Conservation (phyloP, 1,284 basidiomycete genomes). For the Cutaneotrichosporon spelunceum region DNA sequence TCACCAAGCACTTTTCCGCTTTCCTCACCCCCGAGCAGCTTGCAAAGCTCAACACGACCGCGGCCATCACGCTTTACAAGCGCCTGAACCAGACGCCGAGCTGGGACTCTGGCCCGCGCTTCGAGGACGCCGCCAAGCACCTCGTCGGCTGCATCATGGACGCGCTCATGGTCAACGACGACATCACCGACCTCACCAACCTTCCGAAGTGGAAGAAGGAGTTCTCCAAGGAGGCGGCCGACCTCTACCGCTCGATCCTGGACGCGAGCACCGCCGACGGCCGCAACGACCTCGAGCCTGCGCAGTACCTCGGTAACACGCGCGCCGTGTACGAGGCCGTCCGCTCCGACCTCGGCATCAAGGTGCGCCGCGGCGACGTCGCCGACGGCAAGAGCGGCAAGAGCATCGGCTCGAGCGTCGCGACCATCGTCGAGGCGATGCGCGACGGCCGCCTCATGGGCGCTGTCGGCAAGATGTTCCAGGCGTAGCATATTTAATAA, state of each 20-base stretch:
- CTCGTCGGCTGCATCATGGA: conserved; percentile 22
- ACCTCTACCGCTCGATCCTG: conserved; percentile 19
- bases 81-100: conserved; percentile 21
- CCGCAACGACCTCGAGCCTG: conserved; percentile 7
- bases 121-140: conserved; percentile 20
- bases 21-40: conserved; percentile 14
- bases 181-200: conserved; percentile 1
- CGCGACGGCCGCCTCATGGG: conserved; percentile 20
- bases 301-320: conserved; percentile 19
- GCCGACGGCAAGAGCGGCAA: conserved; percentile 15
- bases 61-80: conserved; percentile 15
- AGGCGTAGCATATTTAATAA: background rate
- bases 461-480: conserved; percentile 15
- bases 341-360: conserved; percentile 19
- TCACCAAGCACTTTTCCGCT: conserved; percentile 17
- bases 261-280: conserved; percentile 4
- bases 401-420: conserved; percentile 17
- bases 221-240: conserved; percentile 13
- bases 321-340: conserved; percentile 16
- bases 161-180: conserved; percentile 11
- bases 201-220: conserved; percentile 17
- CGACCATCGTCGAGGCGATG: conserved; percentile 21
- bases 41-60: conserved; percentile 13
- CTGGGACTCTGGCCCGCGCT: conserved; percentile 20
- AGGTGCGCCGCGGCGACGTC: conserved; percentile 22